phyloP scores from a whole-genome alignment of 192 early-diverging fungal genomes.

The Rhizoclosmatium globosum region DNA sequence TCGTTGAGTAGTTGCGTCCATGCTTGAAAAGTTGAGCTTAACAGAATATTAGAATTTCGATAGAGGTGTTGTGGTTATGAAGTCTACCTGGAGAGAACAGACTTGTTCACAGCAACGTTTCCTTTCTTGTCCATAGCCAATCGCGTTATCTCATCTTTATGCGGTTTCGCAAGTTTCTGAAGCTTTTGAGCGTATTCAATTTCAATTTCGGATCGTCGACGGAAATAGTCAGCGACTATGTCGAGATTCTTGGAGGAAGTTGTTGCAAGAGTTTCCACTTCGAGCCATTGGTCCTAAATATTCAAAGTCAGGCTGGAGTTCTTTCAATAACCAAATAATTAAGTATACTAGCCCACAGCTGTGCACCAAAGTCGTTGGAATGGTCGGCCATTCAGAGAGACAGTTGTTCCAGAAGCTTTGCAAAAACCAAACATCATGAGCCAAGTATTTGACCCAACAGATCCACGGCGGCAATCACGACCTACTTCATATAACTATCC shows the following conservation, averaged over 20 bases:
- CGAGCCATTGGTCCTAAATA: conserved; percentile 49
- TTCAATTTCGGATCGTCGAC: conserved; percentile 47
- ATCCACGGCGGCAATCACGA: too few relatives aligned
- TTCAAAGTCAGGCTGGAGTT: neutral
- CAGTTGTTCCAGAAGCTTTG: neutral
- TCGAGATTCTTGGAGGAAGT: conserved; percentile 36
- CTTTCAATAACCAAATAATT: neutral
- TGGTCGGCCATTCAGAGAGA: neutral
- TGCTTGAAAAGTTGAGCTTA: conserved; percentile 43
- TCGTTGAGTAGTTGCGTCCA: conserved; percentile 47
- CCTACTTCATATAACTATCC: too few relatives aligned
- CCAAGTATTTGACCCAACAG: too few relatives aligned
- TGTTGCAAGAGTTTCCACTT: conserved; percentile 39
- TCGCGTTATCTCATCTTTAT: conserved; percentile 43
- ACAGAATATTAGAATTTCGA: neutral
- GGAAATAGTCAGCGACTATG: conserved; percentile 48
- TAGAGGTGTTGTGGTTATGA: neutral
- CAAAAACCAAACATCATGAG: neutral
- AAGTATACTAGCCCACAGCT: conserved; percentile 17
- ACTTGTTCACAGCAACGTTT: conserved; percentile 26
- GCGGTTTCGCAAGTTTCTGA: conserved; percentile 43
- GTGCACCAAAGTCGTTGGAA: conserved; percentile 19
- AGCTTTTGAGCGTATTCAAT: conserved; percentile 43
- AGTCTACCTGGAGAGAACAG: conserved; percentile 41
- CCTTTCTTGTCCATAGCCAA: conserved; percentile 7